Base-by-base conservation (phyloP, 768 basidiomycete genomes). In the Tubosaeta sp. region DNA sequence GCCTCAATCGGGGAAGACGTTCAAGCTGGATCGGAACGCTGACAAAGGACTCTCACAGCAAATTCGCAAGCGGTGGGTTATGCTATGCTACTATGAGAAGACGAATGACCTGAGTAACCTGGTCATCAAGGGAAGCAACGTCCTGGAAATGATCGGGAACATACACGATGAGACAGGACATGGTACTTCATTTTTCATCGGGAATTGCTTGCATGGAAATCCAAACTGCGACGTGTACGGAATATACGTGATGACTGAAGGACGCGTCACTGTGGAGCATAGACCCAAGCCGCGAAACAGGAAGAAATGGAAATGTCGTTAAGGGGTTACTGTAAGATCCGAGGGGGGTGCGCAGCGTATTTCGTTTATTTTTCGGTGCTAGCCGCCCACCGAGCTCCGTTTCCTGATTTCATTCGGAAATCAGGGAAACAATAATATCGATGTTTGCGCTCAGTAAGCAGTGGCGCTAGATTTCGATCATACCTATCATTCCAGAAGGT, bases 301-400 rank as follows among this genome's bases (percentile, higher is more conserved):
- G 43, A 8, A 14, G 35, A 55, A 46, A 43, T n/a, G 31, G 39
- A 16, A 43, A 33, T 27, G 4, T 32, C 22, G 26, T 46, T 25
- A 25, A 26, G 27, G 33, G 17, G 19, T 33, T 16, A n/a, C n/a
- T 31, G n/a, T 27, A 25, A 54, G 45, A 35, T 54, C 54, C 46
- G 33, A 42, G 44, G 26, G 14, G 10, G 8, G 26, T 17, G 43
- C 26, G 16, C 27, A 37, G 16, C 19, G 26, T 14, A 26, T 7
- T 31, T 54, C 22, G 9, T 46, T 42, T 33, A 38, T 34, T 33
- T 49, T 31, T 31, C 51, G 31, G 56, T 29, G 57, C 41, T 29
- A 14, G 27, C 32, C 3, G 25, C n/a, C 17, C 10, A 10, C 32
- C 35, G n/a, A 37, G 26, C 41, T 32, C 22, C 33, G 5, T 37